phyloP scores from a whole-genome alignment of 371 early-diverging fungal genomes.

The Smittium mucronatum region DNA sequence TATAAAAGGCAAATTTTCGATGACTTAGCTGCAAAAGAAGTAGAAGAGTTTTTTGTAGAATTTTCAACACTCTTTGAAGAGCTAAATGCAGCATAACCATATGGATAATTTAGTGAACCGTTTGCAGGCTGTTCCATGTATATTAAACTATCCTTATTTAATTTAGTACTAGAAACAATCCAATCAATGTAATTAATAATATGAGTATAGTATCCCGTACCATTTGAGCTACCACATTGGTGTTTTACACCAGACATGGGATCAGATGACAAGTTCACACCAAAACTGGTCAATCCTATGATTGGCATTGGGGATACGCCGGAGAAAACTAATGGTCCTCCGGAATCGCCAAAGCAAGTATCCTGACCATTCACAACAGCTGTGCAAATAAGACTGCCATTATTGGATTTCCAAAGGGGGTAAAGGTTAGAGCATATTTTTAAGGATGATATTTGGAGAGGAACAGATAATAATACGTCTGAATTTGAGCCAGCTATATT shows the following conservation, averaged over 20 bases:
- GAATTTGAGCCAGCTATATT: neutral
- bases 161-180: neutral
- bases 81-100: too few relatives aligned
- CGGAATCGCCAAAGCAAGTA: slow-evolving; percentile 32
- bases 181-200: neutral
- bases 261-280: neutral
- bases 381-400: slow-evolving; percentile 20
- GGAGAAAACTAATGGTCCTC: slow-evolving; percentile 22
- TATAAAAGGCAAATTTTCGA: too few relatives aligned
- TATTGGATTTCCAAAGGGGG: slow-evolving; percentile 8
- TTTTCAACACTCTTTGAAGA: too few relatives aligned
- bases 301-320: neutral
- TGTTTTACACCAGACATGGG: too few relatives aligned
- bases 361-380: slow-evolving; percentile 18
- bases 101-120: too few relatives aligned
- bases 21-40: too few relatives aligned
- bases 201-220: neutral
- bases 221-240: neutral
- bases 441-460: slow-evolving; percentile 13
- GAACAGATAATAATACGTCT: slow-evolving; percentile 19
- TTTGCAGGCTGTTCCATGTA: too few relatives aligned
- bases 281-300: slow-evolving; percentile 1
- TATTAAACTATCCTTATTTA: neutral
- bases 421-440: slow-evolving; percentile 13
- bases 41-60: too few relatives aligned